Base-by-base conservation (phyloP, 2,329 filamentous ascomycete species). In the Hymenoscyphus albidus region DNA sequence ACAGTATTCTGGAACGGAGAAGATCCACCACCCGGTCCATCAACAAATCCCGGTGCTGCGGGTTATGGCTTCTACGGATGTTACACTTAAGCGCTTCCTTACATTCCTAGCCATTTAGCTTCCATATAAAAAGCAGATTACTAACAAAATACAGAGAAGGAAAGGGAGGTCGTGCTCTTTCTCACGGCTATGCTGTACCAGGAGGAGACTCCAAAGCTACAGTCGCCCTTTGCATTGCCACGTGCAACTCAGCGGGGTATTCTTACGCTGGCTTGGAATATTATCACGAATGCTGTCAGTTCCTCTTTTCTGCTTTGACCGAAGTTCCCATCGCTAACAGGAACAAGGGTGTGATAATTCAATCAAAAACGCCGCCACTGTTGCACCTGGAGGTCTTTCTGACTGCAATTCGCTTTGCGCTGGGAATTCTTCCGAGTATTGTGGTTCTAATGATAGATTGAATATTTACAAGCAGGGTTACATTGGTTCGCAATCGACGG, bases 201-300 rank as follows among this genome's bases (percentile, higher is more conserved):
- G 70, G 67, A 16, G 70, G 68, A 2, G 48, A 60, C n/a, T 59
- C 39, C 31, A 60, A 64, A 22, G 63, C 69, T 61, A 72, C 71
- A 0, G 64, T 72, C 27, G 67, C 60, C 14, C 61, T 65, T 10
- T 73, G 71, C 58, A 64, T 68, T 5, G 32, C 60, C 9, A 65
- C 70, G 1, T 73, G 71, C 51, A 60, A 69, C 38, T 62, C 61
- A 39, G 65, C 66, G 22, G 69, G 68, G 3, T 81, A 79, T 65
- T 68, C 65, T 12, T 68, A 82, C 76, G 74, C 75, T 62, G 81
- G 81, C 54, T 69, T 82, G 42, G 80, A 83, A 67, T 82, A 82
- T 65, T 74, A 77, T 57, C 71, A 77, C 5, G 79, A 83, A 69
- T 82, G 78, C 67, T 81, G 70, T 71, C 64, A 62, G 68, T 64